Percentiles rank a stretch among this genome's conserved stretches.
Evolutionary conservation across 2,329 filamentous ascomycete species (phyloP).

Genomic region (Trichocomaceae sp.): DNA sequence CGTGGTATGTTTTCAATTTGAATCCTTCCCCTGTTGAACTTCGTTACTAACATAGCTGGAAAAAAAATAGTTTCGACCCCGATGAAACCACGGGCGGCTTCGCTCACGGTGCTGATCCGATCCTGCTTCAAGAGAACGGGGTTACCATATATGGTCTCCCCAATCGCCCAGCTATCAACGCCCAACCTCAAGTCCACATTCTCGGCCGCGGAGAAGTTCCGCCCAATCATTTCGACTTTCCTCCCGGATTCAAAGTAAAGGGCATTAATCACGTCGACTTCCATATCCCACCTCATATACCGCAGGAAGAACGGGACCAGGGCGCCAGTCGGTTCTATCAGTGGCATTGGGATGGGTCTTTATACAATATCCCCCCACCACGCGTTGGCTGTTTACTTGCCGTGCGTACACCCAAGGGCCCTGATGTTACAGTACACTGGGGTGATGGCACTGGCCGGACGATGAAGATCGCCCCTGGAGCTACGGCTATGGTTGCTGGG

Average conservation of each 20-base stretch:
- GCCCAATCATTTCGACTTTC: slow-evolving; percentile 30
- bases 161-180: slow-evolving; percentile 28
- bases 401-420: slow-evolving; percentile 29
- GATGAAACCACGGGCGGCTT: slow-evolving; percentile 32
- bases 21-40: neutral
- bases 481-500: slow-evolving; percentile 30
- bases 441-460: slow-evolving; percentile 30
- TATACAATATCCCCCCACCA: slow-evolving; percentile 32
- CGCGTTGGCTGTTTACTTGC: slow-evolving; percentile 32
- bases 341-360: slow-evolving; percentile 32
- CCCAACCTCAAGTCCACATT: slow-evolving; percentile 35
- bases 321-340: slow-evolving; percentile 32
- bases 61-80: slow-evolving; percentile 32
- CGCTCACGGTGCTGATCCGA: slow-evolving; percentile 33
- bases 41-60: neutral
- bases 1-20: slow-evolving; percentile 9
- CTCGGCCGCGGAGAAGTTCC: slow-evolving; percentile 32
- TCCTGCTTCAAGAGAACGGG: slow-evolving; percentile 27
- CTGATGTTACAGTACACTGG: slow-evolving; percentile 26
- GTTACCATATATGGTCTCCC: slow-evolving; percentile 32
- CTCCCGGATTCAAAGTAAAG: slow-evolving; percentile 34
- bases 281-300: slow-evolving; percentile 34
- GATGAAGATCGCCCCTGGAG: slow-evolving; percentile 29
- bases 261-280: slow-evolving; percentile 34
- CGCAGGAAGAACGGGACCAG: slow-evolving; percentile 26